Conservation (phyloP, 306 rosid species). For the Cicer chorassanicum region DNA sequence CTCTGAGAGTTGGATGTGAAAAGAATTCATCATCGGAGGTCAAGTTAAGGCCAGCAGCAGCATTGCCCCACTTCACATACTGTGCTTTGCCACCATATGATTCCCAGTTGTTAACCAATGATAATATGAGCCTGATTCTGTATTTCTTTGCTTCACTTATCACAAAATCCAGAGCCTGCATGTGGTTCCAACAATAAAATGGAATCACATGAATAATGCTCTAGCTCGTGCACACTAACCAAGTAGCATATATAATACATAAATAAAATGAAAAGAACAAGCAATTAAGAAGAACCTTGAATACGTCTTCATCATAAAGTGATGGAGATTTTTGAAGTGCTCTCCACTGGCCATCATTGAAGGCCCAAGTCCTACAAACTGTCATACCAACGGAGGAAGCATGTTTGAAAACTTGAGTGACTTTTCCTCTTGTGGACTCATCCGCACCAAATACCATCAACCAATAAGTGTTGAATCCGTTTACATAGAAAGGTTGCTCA, state of each 20-base stretch:
- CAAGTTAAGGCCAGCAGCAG: constrained; percentile 82
- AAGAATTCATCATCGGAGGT: constrained; percentile 89
- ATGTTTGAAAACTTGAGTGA: constrained; percentile 73
- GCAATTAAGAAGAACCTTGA: constrained; percentile 55
- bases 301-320: constrained; percentile 78
- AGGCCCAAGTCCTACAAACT: constrained; percentile 97
- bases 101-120: constrained; percentile 92
- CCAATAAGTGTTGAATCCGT: constrained; percentile 98
- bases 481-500: constrained; percentile 80
- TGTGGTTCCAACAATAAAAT: background rate
- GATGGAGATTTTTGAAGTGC: constrained; percentile 92
- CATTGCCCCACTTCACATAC: constrained; percentile 92
- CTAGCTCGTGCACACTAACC: too few relatives aligned
- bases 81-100: constrained; percentile 95
- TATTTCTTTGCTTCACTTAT: constrained; percentile 84
- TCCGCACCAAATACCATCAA: constrained; percentile 91
- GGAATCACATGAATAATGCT: constrained; percentile 16
- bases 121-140: constrained; percentile 81
- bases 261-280: background rate
- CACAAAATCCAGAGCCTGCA: constrained; percentile 88
- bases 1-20: constrained; percentile 76
- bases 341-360: constrained; percentile 94
- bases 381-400: constrained; percentile 82
- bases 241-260: too few relatives aligned
- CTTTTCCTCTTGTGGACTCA: constrained; percentile 85